Evolutionary conservation across 2,329 filamentous ascomycete genomes (phyloP), one percentile per base, ranked within the genome.

Genomic region (Mycogone perniciosa): DNA sequence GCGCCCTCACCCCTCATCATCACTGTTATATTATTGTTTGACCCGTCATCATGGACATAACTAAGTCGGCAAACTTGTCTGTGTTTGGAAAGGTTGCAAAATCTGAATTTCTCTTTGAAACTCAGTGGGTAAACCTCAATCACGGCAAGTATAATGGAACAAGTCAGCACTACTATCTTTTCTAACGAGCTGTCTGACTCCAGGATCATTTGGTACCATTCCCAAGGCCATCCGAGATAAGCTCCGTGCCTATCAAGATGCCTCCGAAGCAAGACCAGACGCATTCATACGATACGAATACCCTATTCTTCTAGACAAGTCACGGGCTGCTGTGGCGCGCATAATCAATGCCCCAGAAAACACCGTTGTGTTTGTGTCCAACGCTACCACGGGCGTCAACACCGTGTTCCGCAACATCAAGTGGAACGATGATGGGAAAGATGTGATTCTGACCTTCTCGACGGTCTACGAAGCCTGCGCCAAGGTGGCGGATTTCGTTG

Each of bases 401-500:
- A 54, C 52, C 5, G 49, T 52, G 27, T 54, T 54, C 11, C 50
- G 45, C 27, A 52, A 52, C 10, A n/a, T 52, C 4, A 39, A 48
- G 11, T 54, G 52, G 52, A 66, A 80, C 35, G 65, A 73, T 0
- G 84, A 85, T 54, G 86, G 90, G 54, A 80, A 81, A 27, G 91
- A 96, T 63, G 82, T 86, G 55, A 86, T 95, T 55, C 60, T 95
- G 41, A 85, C 84, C 67, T 95, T 96, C 63, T 79, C 77, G 35
- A 89, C 87, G 38, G 79, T 90, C 47, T 96, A 96, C 64, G 84
- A 83, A 50, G 84, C 82, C 1, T 90, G 89, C 63, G 85, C 84
- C 50, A 89, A 88, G 62, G 83, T 83, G 0, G 43, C 49, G 37
- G 49, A 54, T 8, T 54, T 41, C 4, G 10, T 54, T 5, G 39